phyloP scores from a whole-genome alignment of 306 rosid genomes.

The Sindora glabra region DNA sequence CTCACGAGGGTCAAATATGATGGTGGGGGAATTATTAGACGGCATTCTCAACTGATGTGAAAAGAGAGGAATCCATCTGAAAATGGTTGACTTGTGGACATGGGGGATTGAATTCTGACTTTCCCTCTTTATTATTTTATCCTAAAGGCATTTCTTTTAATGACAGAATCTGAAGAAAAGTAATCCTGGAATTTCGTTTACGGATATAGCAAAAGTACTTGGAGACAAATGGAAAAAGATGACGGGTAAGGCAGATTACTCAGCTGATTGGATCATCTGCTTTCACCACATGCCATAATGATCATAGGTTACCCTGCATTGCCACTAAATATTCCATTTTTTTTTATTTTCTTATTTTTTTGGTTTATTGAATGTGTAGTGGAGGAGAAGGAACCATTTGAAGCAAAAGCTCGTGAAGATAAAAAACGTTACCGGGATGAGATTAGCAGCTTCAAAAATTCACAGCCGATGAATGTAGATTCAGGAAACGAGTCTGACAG shows the following conservation, averaged over 20 bases:
- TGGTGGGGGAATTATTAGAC: too few species aligned
- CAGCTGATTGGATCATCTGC: background rate
- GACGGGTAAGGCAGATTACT: conserved; percentile 57
- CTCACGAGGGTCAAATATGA: too few species aligned
- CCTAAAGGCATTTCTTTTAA: background rate
- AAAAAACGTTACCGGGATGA: conserved; percentile 86
- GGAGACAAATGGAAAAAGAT: conserved; percentile 99
- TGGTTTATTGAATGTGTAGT: conserved; percentile 28
- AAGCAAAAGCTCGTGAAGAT: conserved; percentile 84
- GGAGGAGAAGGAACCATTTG: conserved; percentile 61
- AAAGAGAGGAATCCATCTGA: too few species aligned
- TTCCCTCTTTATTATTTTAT: too few species aligned
- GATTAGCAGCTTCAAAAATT: conserved; percentile 85
- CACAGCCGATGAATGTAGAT: conserved; percentile 74
- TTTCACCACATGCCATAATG: background rate
- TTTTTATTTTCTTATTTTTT: too few species aligned
- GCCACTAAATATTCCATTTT: background rate
- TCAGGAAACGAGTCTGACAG: conserved; percentile 86
- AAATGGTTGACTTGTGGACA: too few species aligned
- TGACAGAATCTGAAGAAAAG: conserved; percentile 75
- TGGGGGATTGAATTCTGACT: too few species aligned
- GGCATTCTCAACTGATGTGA: too few species aligned
- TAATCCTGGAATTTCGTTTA: conserved; percentile 81
- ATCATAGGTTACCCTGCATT: background rate
- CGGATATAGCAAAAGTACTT: conserved; percentile 74